Evolutionary conservation across 75 land plant genomes (phyloP).

Genomic region (Cunninghamia lanceolata): DNA sequence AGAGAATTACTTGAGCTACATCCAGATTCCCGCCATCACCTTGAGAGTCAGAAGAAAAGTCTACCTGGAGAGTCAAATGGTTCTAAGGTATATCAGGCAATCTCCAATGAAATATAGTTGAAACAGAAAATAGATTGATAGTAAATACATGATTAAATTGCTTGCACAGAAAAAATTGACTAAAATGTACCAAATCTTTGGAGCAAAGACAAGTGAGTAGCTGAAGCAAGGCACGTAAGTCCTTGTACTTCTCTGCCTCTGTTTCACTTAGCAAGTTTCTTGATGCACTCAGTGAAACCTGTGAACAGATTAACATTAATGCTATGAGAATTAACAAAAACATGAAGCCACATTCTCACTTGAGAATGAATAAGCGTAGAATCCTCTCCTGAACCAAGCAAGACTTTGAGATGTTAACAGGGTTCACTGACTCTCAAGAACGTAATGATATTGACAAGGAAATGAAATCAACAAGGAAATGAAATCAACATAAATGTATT

Average conservation of each 20-base stretch:
- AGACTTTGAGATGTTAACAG: background rate
- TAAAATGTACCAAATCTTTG: constrained; percentile 76
- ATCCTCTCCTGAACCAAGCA: background rate
- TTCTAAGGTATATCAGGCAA: constrained; percentile 4
- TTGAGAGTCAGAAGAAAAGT: constrained; percentile 66
- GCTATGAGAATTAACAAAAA: background rate
- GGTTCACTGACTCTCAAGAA: background rate
- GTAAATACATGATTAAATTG: background rate
- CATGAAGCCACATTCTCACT: background rate
- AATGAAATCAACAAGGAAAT: background rate
- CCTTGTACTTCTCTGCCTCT: constrained; percentile 92
- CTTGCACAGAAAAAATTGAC: background rate
- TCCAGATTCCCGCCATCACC: constrained; percentile 53
- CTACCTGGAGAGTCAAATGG: constrained; percentile 54
- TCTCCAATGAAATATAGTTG: background rate
- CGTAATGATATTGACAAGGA: background rate
- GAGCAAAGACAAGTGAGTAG: constrained; percentile 88
- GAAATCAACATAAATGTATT: background rate
- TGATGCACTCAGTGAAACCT: constrained; percentile 60
- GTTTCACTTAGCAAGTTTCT: constrained; percentile 67
- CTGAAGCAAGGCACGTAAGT: constrained; percentile 90
- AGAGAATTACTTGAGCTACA: constrained; percentile 72
- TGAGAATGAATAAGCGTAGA: background rate
- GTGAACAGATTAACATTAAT: background rate
- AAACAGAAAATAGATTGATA: constrained; percentile 4